Evolutionary conservation across 352 stramenopile genomes (phyloP), one percentile per base, ranked within the genome.

Genomic region (Phytophthora quininea): DNA sequence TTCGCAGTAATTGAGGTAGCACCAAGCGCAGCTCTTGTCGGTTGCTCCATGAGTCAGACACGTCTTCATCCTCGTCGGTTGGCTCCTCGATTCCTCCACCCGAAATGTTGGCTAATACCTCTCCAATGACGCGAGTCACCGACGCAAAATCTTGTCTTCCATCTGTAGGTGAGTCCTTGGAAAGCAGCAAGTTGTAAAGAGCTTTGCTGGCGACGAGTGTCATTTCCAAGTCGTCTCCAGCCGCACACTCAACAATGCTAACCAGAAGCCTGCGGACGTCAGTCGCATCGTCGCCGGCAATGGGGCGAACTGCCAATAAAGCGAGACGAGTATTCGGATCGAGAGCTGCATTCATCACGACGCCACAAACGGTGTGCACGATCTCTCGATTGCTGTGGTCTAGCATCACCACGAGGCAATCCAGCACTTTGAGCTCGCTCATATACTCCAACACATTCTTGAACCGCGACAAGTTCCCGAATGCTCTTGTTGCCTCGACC

Each of bases 391-490:
- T 90, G 67, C 74, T 79, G 64, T 96, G 85, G 45, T 91, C 79
- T 3, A 97, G 75, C 38, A 97, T 68, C 5, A 93, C 72, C 5
- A 95, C 88, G 19, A 92, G 73, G 29, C 82, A 77, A 7, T 89
- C 78, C 10, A 96, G 68, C 14, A 91, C 77, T 48, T 91, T 83
- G n/a, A 79, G 56, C 14, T 79, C 58, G 1, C 57, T 57, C 74
- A 96, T 91, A 24, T 56, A 61, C 1, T 7, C 62, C 10, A 96
- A 67, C 10, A 93, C 85, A 33, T 92, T 80, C 46, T 77, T 76
- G 64, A 93, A 92, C 6, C 89, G 76, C 11, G 80, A 88, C 45
- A 97, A 73, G 62, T 97, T 97, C 9, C 90, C 90, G 43, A 97
- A 95, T 10, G 90, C 89, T 33, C 90, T 80, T 24, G 86, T 68